A percentile compares a stretch with the other conserved stretches of the same genome.
Conservation (phyloP, 257 asterid species). For the Fraxinus quadrangulata region DNA sequence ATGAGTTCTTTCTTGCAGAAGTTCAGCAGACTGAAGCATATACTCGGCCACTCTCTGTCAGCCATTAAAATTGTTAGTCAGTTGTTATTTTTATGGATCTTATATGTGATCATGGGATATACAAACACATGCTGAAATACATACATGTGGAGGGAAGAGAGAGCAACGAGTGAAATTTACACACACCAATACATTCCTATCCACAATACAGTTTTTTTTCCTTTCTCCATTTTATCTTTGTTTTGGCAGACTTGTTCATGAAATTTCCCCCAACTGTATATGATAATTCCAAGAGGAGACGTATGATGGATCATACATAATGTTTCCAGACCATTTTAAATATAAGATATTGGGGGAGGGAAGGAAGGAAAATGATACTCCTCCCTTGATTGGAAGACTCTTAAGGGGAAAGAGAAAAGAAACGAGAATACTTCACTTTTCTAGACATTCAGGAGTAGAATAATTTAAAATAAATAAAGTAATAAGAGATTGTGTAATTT, state of each 20-base stretch:
- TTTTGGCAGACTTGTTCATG: background rate
- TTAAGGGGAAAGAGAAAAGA: background rate
- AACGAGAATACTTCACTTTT: background rate
- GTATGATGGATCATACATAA: background rate
- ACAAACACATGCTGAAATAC: background rate
- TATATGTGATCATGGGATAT: background rate
- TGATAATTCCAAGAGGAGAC: background rate
- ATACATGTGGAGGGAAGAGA: background rate
- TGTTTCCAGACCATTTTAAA: background rate
- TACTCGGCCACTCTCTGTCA: slow-evolving; percentile 68
- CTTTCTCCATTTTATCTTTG: background rate
- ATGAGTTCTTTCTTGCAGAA: slow-evolving; percentile 59
- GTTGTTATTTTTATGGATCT: slow-evolving; percentile 5
- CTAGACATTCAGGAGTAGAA: background rate
- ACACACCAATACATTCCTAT: background rate
- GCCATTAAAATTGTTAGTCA: slow-evolving; percentile 27
- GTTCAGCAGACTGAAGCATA: slow-evolving; percentile 48
- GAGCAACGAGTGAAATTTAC: background rate
- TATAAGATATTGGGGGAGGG: background rate
- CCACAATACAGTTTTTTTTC: background rate
- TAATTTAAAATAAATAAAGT: background rate
- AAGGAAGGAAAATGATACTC: background rate
- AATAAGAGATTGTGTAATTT: background rate
- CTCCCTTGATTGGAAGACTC: background rate
- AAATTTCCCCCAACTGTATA: background rate